Evolutionary conservation across 345 rosid genomes (phyloP).

Genomic region (Microthlaspi erraticum): DNA sequence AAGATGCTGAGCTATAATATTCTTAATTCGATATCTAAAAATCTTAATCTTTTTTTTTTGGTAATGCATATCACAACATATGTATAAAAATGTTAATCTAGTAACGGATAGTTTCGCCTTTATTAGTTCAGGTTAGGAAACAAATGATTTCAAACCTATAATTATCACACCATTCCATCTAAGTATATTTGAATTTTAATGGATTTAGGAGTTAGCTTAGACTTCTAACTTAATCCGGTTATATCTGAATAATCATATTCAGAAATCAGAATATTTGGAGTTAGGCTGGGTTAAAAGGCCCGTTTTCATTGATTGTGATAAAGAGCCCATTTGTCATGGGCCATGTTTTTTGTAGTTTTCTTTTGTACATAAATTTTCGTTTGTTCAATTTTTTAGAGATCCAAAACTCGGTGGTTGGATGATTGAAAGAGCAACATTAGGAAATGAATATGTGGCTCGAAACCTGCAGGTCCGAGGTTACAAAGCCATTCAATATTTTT

Average conservation of each 20-base stretch:
- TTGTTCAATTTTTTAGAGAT: neutral
- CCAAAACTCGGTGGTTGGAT: neutral
- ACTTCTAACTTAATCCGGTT: neutral
- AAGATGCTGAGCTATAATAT: neutral
- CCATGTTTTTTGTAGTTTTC: neutral
- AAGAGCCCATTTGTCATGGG: neutral
- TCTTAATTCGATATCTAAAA: neutral
- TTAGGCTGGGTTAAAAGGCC: neutral
- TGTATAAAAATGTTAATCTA: no score
- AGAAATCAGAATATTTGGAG: neutral
- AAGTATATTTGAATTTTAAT: neutral
- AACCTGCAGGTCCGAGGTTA: slow-evolving; percentile 3
- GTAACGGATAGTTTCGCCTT: neutral
- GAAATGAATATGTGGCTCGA: neutral
- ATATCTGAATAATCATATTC: neutral
- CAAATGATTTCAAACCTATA: no score
- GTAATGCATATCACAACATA: no score
- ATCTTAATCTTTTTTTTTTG: no score
- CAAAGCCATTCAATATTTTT: slow-evolving; percentile 2
- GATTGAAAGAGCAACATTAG: neutral
- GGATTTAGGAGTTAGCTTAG: neutral
- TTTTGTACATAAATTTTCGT: neutral
- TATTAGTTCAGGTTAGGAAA: no score
- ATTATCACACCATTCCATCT: no score
- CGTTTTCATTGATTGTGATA: neutral